Evolutionary conservation across 331 rosid species (phyloP).

Genomic region (Malus hybrid): DNA sequence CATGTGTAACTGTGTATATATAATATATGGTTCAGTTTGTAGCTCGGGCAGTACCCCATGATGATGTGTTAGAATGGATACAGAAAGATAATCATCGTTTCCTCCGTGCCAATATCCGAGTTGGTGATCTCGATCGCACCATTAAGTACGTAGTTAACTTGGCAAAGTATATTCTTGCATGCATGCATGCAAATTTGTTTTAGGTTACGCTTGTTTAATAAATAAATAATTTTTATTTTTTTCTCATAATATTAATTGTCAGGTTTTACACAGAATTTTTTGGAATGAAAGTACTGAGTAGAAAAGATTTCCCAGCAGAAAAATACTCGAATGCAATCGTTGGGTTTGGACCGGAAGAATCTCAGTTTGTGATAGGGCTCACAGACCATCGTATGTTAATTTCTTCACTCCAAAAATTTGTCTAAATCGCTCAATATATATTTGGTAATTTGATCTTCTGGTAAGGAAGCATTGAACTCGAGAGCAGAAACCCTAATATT

Average conservation of each 20-base stretch:
- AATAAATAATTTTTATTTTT: neutral
- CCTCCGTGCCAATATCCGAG: neutral
- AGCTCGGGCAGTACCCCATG: neutral
- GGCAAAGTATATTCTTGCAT: neutral
- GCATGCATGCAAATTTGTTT: neutral
- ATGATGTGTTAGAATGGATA: constrained; percentile 1
- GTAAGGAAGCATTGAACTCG: too few relatives aligned
- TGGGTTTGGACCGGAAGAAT: constrained; percentile 10
- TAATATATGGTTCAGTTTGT: neutral
- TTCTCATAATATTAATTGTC: neutral
- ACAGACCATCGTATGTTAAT: neutral
- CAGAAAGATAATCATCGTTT: neutral
- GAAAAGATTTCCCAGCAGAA: neutral
- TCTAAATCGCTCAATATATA: neutral
- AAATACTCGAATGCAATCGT: constrained; percentile 5
- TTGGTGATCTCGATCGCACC: constrained; percentile 7
- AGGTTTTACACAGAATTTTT: constrained; percentile 1
- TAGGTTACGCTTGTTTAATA: neutral
- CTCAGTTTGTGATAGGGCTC: constrained; percentile 8
- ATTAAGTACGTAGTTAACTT: neutral
- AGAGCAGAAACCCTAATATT: too few relatives aligned
- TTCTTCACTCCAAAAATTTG: neutral
- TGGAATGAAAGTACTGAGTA: constrained; percentile 1
- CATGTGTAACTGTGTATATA: neutral
- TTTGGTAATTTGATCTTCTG: too few relatives aligned